Evolutionary conservation across 1,139 yeast species (phyloP), one percentile per base, ranked within the genome.

Genomic region (Magnusiomyces magnusii): DNA sequence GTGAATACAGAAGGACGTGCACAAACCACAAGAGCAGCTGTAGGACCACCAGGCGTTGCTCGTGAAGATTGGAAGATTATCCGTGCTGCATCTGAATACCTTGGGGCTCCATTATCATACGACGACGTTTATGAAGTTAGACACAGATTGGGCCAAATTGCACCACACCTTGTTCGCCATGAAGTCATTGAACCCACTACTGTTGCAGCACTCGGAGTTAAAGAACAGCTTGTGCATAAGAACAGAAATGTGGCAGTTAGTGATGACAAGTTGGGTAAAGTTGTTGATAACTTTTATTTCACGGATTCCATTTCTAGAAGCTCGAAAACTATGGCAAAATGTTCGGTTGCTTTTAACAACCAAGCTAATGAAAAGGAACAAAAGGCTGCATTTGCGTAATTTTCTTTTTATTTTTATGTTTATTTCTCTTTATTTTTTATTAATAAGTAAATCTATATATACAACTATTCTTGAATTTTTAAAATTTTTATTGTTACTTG

Each of bases 51-150:
- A 57, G 96, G 95, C 49, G 87, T 83, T 58, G 95, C 96, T 52
- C 86, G 96, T 73, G 96, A 89, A 75, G 96, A 89, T 75, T 89
- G 96, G 96, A 86, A 86, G 78, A 86, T 89, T 65, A 75, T 89
- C 67, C 84, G 95, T 74, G 96, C 96, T 10, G 80, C 87, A 61
- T 83, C 89, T 57, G 96, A 89, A 74, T 88, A 86, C 71, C 77
- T 89, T 68, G 84, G 83, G 58, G 81, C 81, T 50, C 76, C 86
- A 2, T 80, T 89, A 69, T 93, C 93, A 55, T 89, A 89, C 70
- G 95, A 88, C 71, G 92, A 86, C 71, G 73, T 83, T 57, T 81
- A 82, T 66, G 81, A 86, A 60, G 76, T 89, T 57, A 86, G 95
- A 74, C 75, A 79, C 56, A 82, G 96, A 72, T 76, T 89, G 70